phyloP scores from a whole-genome alignment of 2,329 filamentous ascomycete species.

The Aspergillus spinulosporus region DNA sequence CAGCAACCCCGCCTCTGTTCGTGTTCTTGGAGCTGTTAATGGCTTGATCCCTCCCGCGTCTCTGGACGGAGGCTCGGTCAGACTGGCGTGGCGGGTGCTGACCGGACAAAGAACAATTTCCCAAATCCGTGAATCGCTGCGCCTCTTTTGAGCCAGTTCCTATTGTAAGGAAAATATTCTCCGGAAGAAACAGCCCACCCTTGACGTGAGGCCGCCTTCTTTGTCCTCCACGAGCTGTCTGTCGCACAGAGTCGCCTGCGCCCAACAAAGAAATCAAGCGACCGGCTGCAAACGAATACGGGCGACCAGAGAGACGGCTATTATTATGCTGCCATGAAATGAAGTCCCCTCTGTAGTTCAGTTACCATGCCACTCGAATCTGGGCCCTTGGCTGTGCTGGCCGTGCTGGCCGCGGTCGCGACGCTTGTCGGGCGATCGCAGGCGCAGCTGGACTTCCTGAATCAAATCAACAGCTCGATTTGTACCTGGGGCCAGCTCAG shows the following conservation, averaged over 20 bases:
- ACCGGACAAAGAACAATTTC: background rate
- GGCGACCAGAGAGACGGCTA: background rate
- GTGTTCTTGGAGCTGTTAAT: background rate
- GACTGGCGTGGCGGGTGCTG: background rate
- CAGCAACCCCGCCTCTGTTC: background rate
- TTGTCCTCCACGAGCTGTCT: background rate
- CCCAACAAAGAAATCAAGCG: background rate
- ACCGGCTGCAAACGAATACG: background rate
- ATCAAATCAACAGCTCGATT: slow-evolving; percentile 59
- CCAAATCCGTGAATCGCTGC: background rate
- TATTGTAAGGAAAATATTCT: background rate
- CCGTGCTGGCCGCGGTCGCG: background rate
- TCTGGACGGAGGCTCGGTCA: background rate
- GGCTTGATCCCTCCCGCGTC: no score
- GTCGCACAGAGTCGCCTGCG: background rate
- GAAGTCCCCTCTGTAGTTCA: background rate
- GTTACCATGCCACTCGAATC: background rate
- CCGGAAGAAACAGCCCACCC: no score
- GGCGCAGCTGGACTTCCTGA: slow-evolving; percentile 40
- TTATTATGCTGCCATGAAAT: background rate
- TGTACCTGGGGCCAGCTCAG: slow-evolving; percentile 56
- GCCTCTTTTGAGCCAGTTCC: background rate
- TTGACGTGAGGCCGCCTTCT: background rate
- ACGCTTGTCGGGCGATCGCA: slow-evolving; percentile 24
- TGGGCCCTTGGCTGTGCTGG: background rate